Evolutionary conservation across 495 filamentous ascomycete species (phyloP).

Genomic region (Tuber borchii): DNA sequence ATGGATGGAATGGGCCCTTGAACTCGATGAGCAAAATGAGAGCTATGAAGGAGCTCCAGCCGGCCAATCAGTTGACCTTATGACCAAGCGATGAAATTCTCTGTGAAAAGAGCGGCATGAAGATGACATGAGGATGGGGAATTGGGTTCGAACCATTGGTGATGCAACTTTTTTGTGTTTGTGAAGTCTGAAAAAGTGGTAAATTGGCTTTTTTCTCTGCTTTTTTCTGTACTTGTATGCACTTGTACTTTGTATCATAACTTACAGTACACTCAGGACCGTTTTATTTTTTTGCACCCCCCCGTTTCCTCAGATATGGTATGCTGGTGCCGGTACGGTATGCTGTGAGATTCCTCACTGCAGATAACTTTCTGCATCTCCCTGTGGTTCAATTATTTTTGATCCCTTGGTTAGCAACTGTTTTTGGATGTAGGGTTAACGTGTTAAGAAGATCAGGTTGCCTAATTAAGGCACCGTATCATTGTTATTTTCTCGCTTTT

Average conservation of each 20-base stretch:
- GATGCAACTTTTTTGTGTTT: not conserved
- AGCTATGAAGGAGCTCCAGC: not conserved
- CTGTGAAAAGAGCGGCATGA: not conserved
- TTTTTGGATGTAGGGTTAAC: not conserved
- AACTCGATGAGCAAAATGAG: not conserved
- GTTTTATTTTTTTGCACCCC: not conserved
- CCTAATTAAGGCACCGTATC: not conserved
- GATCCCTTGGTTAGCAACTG: not conserved
- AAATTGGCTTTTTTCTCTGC: not conserved
- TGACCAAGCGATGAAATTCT: not conserved
- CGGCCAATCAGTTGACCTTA: not conserved
- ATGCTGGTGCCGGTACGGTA: not conserved
- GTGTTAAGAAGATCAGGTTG: not conserved
- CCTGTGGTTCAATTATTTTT: not conserved
- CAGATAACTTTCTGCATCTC: not conserved
- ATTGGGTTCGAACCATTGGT: not conserved
- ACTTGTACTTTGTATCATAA: not conserved
- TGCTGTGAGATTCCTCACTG: constrained; percentile 4
- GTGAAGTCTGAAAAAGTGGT: not conserved
- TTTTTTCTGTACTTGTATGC: too few relatives aligned
- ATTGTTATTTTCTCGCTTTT: not conserved
- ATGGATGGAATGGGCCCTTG: not conserved
- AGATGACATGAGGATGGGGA: not conserved
- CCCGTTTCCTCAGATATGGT: not conserved
- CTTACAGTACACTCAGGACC: not conserved